These are phyloP conservation scores for Cercospora citrullina DNA, from an alignment of 2,329 filamentous ascomycete species.

Conservation along the genomic window DNA sequence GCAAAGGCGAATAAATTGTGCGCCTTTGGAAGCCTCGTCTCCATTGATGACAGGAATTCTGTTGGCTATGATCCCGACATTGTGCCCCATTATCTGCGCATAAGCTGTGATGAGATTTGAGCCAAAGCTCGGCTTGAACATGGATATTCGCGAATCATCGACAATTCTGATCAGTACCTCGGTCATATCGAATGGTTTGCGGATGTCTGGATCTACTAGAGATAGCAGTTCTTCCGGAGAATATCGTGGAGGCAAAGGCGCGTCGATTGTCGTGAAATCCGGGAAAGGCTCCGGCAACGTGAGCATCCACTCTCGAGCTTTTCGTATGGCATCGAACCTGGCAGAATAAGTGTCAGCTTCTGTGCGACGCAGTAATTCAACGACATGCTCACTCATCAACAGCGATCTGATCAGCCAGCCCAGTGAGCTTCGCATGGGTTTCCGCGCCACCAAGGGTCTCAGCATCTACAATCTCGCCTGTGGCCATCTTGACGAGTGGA, in stretches of 20 bases:
- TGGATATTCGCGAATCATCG: neutral
- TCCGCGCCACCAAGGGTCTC: neutral
- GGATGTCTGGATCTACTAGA: neutral
- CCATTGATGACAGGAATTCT: neutral
- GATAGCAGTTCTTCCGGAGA: neutral
- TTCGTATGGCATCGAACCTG: neutral
- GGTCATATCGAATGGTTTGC: neutral
- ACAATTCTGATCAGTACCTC: neutral
- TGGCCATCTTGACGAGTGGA: neutral
- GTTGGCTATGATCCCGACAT: neutral
- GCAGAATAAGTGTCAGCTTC: neutral
- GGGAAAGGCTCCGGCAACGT: neutral
- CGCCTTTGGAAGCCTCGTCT: neutral
- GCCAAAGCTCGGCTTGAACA: neutral
- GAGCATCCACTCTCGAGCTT: neutral
- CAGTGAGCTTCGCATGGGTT: neutral
- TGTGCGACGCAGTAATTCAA: neutral
- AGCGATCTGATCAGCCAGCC: neutral
- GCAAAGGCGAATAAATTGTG: neutral
- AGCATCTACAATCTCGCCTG: neutral
- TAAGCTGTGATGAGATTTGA: neutral
- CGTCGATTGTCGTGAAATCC: neutral
- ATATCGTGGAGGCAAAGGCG: neutral
- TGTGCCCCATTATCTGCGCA: neutral
- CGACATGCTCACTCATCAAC: neutral